Percentiles rank a stretch among this genome's conserved stretches.
phyloP scores from a whole-genome alignment of 2,329 filamentous ascomycete species.

The Blastomyces silverae region DNA sequence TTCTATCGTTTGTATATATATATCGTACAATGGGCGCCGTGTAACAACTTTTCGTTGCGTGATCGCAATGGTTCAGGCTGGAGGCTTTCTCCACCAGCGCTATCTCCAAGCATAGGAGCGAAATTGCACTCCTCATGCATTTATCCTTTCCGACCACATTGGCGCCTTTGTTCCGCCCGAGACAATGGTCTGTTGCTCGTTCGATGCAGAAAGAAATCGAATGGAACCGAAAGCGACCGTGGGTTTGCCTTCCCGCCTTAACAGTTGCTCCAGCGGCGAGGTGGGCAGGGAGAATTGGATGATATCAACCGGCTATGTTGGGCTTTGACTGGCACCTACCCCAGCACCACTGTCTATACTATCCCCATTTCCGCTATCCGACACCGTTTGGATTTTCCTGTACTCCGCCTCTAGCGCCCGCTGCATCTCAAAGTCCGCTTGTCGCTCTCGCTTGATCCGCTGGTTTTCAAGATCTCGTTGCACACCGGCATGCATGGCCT shows the following conservation, averaged over 20 bases:
- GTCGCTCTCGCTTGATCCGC: conserved; percentile 78
- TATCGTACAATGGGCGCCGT: conserved; percentile 3
- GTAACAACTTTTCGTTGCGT: background rate
- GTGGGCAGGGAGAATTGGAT: background rate
- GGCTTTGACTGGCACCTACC: background rate
- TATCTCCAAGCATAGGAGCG: background rate
- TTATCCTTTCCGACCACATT: background rate
- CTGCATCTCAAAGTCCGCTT: conserved; percentile 93
- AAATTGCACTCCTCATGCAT: background rate
- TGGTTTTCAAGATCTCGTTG: conserved; percentile 93
- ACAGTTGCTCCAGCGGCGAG: background rate
- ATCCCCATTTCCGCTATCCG: conserved; percentile 38
- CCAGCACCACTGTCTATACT: background rate
- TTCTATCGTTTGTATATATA: conserved; percentile 4
- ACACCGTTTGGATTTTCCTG: conserved; percentile 76
- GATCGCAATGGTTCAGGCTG: background rate
- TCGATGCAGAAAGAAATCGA: background rate
- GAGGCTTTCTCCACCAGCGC: background rate
- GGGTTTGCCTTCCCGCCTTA: background rate
- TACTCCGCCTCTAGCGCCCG: conserved; percentile 79
- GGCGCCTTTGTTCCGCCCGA: background rate
- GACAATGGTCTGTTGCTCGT: background rate
- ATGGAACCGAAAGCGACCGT: background rate
- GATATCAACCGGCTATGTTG: background rate
- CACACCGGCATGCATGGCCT: conserved; percentile 93